These are phyloP conservation scores for Yueomyces sp. DNA, from an alignment of 805 yeast genomes.

Conservation along the genomic window DNA sequence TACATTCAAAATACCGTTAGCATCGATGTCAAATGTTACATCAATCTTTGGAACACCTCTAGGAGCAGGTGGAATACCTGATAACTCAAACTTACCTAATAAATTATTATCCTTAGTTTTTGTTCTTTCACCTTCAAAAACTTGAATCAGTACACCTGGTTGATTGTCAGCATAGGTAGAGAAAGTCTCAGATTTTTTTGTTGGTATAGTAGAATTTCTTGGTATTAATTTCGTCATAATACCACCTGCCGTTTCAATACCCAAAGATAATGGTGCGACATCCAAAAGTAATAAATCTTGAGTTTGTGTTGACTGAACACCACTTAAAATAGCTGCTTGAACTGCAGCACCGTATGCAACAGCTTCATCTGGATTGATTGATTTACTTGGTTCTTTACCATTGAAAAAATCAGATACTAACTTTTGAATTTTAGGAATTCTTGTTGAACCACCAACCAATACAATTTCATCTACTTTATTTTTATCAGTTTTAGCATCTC, in stretches of 20 bases:
- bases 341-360: constrained; percentile 99
- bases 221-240: constrained; percentile 95
- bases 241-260: constrained; percentile 98
- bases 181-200: constrained; percentile 92
- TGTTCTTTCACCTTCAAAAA: constrained; percentile 94
- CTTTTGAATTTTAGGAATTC: constrained; percentile 93
- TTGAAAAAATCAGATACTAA: constrained; percentile 90
- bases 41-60: constrained; percentile 97
- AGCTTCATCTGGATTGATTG: constrained; percentile 96
- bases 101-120: constrained; percentile 89
- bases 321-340: constrained; percentile 90
- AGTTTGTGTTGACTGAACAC: constrained; percentile 90
- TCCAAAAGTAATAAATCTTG: constrained; percentile 87
- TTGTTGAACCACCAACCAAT: constrained; percentile 92
- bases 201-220: constrained; percentile 91
- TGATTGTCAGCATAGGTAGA: constrained; percentile 95
- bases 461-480: constrained; percentile 81
- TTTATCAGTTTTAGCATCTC: constrained; percentile 81
- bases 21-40: constrained; percentile 92
- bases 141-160: constrained; percentile 96
- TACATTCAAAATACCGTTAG: constrained; percentile 92
- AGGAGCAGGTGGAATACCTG: constrained; percentile 96
- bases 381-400: constrained; percentile 92
- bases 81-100: constrained; percentile 88
- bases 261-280: constrained; percentile 91